phyloP scores from a whole-genome alignment of 2,329 filamentous ascomycete species.

The Aspergillus sp. region DNA sequence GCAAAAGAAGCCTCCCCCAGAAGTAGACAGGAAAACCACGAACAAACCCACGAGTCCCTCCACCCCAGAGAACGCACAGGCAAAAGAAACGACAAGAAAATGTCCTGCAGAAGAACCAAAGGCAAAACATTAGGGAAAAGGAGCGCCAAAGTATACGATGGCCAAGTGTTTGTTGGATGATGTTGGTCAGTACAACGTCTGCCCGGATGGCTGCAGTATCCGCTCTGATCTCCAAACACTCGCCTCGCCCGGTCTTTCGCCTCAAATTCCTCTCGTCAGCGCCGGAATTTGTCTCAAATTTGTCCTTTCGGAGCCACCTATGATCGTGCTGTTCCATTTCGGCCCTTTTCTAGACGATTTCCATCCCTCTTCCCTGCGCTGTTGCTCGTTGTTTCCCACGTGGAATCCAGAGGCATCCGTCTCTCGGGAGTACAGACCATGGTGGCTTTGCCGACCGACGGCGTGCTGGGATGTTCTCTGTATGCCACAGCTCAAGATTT shows the following conservation, averaged over 20 bases:
- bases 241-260: neutral
- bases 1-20: neutral
- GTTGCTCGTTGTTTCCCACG: too few species aligned
- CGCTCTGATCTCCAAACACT: constrained; percentile 4
- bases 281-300: neutral
- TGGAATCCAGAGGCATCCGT: too few species aligned
- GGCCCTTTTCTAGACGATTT: too few species aligned
- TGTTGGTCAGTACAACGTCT: constrained; percentile 22
- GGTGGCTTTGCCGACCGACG: too few species aligned
- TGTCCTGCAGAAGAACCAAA: constrained; percentile 4
- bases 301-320: constrained; percentile 3
- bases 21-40: neutral
- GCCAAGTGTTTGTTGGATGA: constrained; percentile 21
- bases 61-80: neutral
- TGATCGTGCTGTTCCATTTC: too few species aligned
- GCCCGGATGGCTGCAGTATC: constrained; percentile 23
- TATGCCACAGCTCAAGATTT: too few species aligned
- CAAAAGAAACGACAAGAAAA: neutral
- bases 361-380: too few species aligned
- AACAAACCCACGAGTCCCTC: neutral
- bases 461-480: too few species aligned
- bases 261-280: neutral
- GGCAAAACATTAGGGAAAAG: neutral
- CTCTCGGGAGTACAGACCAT: too few species aligned
- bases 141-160: neutral